phyloP scores from a whole-genome alignment of 306 rosid genomes.

The Trichosanthes truncata region DNA sequence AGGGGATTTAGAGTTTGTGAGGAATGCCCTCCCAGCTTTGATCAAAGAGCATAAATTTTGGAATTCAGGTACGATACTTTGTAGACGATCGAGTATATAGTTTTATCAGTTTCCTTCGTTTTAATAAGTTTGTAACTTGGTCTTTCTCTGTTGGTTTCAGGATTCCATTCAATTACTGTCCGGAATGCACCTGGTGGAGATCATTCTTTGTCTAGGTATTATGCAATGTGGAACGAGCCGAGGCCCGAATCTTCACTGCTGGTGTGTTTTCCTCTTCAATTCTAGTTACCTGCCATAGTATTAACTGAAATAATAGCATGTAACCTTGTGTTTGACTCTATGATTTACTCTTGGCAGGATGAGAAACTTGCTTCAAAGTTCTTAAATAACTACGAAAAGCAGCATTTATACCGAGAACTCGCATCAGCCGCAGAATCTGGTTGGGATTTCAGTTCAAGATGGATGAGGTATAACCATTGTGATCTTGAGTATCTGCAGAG shows the following conservation, averaged over 20 bases:
- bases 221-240: constrained; percentile 88
- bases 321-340: not conserved
- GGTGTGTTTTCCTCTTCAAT: constrained; percentile 28
- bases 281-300: not conserved
- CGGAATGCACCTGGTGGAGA: constrained; percentile 39
- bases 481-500: not conserved
- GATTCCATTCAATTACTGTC: constrained; percentile 56
- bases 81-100: not conserved
- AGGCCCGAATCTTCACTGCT: constrained; percentile 67
- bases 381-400: constrained; percentile 32
- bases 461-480: constrained; percentile 58
- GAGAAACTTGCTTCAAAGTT: constrained; percentile 57
- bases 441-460: constrained; percentile 94
- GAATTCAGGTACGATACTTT: constrained; percentile 58
- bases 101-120: not conserved
- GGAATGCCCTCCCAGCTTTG: constrained; percentile 68
- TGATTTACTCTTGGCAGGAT: constrained; percentile 36
- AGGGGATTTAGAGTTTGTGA: constrained; percentile 47
- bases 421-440: constrained; percentile 87
- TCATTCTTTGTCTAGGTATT: constrained; percentile 55
- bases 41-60: constrained; percentile 70
- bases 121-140: not conserved
- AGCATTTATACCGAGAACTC: constrained; percentile 52
- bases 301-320: constrained; percentile 8
- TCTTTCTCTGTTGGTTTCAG: constrained; percentile 24